Evolutionary conservation across 176 grass and related monocot species (phyloP), one percentile per base, ranked within the genome.

Genomic region (Cenchrus americanus): DNA sequence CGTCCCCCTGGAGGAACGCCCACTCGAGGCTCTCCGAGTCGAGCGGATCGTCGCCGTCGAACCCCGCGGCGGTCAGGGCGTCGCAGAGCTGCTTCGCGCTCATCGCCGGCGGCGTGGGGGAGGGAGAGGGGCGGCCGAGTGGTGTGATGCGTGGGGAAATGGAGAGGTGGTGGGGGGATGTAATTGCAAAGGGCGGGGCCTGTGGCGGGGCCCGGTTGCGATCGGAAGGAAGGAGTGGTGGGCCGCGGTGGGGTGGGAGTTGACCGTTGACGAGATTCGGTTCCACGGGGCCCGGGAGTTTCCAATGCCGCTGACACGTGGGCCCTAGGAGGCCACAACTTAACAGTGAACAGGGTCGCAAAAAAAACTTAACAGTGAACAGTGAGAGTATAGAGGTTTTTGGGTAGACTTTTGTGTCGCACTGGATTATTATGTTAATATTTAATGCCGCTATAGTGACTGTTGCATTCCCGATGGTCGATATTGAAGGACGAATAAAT

Each of bases 1-100:
- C 95, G 15, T 98, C 89, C 37, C 92, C 90, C 89, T 98, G 92
- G 79, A 98, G 95, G 62, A 98, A 98, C 75, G 92, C 85, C 92
- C 92, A 98, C 79, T 98, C 91, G 76, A 95, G 92, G 81, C 95
- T 93, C 53, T 93, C 95, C 67, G 82, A 80, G 68, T 93, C 87
- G 50, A 98, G 84, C 52, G 88, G 85, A 15, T 81, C 86, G 30
- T 84, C 90, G 73, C 81, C 88, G 19, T 98, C 89, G 62, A 90
- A 98, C 21, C 92, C 95, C 34, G 88, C 74, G 67, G 90, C 82
- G 53, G 70, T 71, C 59, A 94, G 83, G 43, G 94, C 82, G 70
- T 88, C 84, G 90, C 90, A 90, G 10, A 98, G 83, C 83, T 90
- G 86, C 63, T 69, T 83, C 65, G 90, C 90, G 88, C 87, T 94